Base-by-base conservation (phyloP, 805 yeast genomes). In the Metschnikowia similis region DNA sequence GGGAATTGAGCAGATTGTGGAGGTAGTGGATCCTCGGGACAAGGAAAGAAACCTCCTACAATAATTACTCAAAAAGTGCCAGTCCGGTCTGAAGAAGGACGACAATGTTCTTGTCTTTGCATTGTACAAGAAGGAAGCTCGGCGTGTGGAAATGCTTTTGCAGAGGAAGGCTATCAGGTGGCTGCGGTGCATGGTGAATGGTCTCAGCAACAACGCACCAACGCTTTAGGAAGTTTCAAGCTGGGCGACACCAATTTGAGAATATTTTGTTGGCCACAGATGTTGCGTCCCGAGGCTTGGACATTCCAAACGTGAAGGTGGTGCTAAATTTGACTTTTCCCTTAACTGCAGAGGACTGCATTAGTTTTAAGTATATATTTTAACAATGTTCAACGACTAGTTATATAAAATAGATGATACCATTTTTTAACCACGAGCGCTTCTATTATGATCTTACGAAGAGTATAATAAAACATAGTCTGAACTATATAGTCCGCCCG, bases 181-280 rank as follows among this genome's bases (percentile, higher is more conserved):
- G 87, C 96, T 43, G 97, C 99, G 10, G 85, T 94, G 57, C 99
- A 94, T 65, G 99, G 99, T 53, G 98, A 94, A 66, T 76, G 94
- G 62, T 79, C 89, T 45, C 99, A 94, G 72, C 85, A 79, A 47
- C 97, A 92, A 71, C 84, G 99, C 72, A 86, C 96, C 3, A 80
- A 76, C 56, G 96, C 99, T 7, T 76, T 94, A 55, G 85, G 83
- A 35, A 82, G 83, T 54, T 94, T 94, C 77, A 94, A 94, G 69
- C 68, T 77, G 34, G 98, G 98, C 30, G 77, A 76, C 45, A 78
- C 85, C 48, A 84, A 79, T 58, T 71, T 94, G 41, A 72, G n/a
- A n/a, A n/a, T n/a, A n/a, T n/a, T n/a, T n/a, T 94, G 69, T 78
- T 94, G 58, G 99, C 99, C 30, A 94, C 99, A 2, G 99, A 94